Evolutionary conservation across 2,329 filamentous ascomycete genomes (phyloP).

Genomic region (Lasiodiplodia citricola): DNA sequence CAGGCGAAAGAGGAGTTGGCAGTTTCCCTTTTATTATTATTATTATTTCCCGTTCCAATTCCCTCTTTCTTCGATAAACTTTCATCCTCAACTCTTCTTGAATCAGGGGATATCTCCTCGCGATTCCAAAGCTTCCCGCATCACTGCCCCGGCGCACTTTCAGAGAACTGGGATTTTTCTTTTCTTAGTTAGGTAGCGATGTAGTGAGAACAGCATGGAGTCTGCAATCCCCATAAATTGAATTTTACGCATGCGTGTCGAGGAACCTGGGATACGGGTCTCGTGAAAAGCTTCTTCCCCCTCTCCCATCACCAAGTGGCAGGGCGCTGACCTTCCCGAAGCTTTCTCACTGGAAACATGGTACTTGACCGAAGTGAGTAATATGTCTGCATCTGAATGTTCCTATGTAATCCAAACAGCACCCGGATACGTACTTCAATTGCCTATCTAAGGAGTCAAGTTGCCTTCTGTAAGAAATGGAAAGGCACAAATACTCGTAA

Average conservation of each 20-base stretch:
- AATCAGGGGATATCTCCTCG: background rate
- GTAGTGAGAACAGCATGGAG: background rate
- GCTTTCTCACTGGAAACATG: too few species aligned
- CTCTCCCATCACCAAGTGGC: too few species aligned
- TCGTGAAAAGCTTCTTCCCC: background rate
- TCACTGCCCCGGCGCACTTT: background rate
- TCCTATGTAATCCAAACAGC: too few species aligned
- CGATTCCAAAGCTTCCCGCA: background rate
- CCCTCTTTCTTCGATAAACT: background rate
- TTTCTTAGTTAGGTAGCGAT: background rate
- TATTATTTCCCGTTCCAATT: background rate
- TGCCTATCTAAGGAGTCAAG: too few species aligned
- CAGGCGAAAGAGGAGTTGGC: background rate
- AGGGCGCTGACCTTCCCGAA: too few species aligned
- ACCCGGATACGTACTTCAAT: too few species aligned
- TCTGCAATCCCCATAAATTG: background rate
- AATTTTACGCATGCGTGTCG: background rate
- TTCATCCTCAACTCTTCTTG: background rate
- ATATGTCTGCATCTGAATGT: too few species aligned
- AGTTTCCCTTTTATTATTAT: background rate
- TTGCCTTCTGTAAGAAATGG: too few species aligned
- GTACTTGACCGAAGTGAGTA: too few species aligned
- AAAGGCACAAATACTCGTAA: too few species aligned
- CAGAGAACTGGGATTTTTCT: background rate
- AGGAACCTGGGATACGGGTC: too few species aligned